A percentile compares a stretch with the other conserved stretches of the same genome.
Conservation (phyloP, 306 rosid genomes). For the Medicago lupulina region DNA sequence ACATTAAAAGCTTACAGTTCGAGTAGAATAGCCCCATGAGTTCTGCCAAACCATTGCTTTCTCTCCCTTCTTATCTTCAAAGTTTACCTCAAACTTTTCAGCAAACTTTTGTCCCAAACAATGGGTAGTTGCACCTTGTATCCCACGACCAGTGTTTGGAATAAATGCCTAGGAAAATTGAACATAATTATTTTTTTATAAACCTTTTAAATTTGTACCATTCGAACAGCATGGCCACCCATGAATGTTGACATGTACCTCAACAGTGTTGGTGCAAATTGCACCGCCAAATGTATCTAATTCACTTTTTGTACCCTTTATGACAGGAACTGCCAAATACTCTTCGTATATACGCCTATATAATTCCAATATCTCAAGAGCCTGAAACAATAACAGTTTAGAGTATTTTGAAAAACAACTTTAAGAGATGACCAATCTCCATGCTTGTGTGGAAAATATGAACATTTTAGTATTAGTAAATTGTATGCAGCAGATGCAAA, state of each 20-base stretch:
- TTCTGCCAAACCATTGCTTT: conserved; percentile 91
- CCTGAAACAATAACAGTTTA: conserved; percentile 58
- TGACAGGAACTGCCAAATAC: conserved; percentile 87
- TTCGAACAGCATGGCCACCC: conserved; percentile 1
- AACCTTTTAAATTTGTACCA: background rate
- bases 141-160: conserved; percentile 84
- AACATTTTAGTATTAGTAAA: background rate
- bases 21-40: conserved; percentile 94
- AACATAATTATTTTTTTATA: conserved; percentile 27
- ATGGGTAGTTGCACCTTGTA: conserved; percentile 95
- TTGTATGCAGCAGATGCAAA: conserved; percentile 43
- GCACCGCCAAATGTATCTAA: conserved; percentile 95
- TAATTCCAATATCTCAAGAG: conserved; percentile 79
- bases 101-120: conserved; percentile 98
- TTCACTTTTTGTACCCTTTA: conserved; percentile 92
- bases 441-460: no score
- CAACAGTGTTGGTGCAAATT: conserved; percentile 92
- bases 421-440: no score
- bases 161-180: conserved; percentile 69
- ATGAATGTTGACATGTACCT: conserved; percentile 55
- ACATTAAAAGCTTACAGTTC: conserved; percentile 66
- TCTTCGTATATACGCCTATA: conserved; percentile 89
- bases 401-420: conserved; percentile 27
- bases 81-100: conserved; percentile 83
- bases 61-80: conserved; percentile 89